These are phyloP conservation scores for Pythium folliculosum DNA, from an alignment of 352 stramenopile species.

Conservation along the genomic window DNA sequence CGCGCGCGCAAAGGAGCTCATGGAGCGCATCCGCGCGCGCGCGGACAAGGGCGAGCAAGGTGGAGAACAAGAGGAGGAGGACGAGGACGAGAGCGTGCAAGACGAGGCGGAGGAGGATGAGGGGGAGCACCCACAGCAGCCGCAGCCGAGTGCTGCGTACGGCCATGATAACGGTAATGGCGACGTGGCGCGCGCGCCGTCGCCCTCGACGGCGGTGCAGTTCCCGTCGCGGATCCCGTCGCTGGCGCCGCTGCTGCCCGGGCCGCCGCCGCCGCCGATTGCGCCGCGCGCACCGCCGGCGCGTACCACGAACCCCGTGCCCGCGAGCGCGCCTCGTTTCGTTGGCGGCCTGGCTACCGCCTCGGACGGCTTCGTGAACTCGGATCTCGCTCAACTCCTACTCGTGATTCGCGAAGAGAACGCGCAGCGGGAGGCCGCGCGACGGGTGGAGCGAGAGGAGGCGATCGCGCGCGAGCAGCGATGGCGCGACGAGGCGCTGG, in stretches of 20 bases:
- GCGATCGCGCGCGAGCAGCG: constrained; percentile 10
- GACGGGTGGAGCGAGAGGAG: constrained; percentile 2
- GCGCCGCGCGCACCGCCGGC: background rate
- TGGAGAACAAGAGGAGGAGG: background rate
- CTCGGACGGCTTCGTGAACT: background rate
- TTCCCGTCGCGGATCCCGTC: background rate
- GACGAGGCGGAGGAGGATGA: background rate
- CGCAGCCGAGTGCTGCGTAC: background rate
- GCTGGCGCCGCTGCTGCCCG: constrained; percentile 4
- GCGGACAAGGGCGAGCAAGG: background rate
- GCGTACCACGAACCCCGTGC: no score
- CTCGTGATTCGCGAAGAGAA: constrained; percentile 19
- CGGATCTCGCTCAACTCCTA: constrained; percentile 14
- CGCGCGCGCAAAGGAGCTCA: background rate
- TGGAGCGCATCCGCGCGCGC: constrained; percentile 1
- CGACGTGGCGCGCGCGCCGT: background rate
- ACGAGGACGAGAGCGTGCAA: background rate
- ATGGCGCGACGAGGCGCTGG: constrained; percentile 4
- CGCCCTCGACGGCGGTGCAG: background rate
- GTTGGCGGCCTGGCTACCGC: no score
- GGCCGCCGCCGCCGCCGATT: background rate
- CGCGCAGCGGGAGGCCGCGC: constrained; percentile 10
- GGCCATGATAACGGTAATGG: background rate
- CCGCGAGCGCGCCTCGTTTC: no score
- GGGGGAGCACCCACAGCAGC: background rate